A percentile compares a stretch with the other conserved stretches of the same genome.
Evolutionary conservation across 2,329 filamentous ascomycete species (phyloP).

Genomic region (Phialophora tarda): DNA sequence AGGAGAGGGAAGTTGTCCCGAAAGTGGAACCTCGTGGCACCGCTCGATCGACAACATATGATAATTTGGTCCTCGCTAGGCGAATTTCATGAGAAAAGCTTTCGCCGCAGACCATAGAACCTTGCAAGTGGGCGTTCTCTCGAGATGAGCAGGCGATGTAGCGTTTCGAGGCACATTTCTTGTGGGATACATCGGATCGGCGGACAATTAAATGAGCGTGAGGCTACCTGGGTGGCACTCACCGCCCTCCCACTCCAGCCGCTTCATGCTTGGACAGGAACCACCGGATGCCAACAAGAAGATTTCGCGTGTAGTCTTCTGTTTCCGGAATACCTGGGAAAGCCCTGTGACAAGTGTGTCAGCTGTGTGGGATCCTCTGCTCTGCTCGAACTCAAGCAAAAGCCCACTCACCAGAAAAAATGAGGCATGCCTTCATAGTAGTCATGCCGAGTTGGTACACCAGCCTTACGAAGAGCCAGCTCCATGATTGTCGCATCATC

Average conservation of each 20-base stretch:
- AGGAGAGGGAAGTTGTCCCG: too few relatives aligned
- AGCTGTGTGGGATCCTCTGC: background rate
- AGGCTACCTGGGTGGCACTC: too few relatives aligned
- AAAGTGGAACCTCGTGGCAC: background rate
- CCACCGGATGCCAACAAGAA: background rate
- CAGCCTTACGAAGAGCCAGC: constrained; percentile 2
- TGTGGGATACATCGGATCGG: too few relatives aligned
- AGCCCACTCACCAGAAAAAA: background rate
- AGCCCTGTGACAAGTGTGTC: background rate
- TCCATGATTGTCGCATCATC: constrained; percentile 12
- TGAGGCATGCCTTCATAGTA: constrained; percentile 9
- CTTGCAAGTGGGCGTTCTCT: too few relatives aligned
- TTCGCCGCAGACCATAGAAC: too few relatives aligned
- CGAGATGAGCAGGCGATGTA: too few relatives aligned
- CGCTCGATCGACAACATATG: background rate
- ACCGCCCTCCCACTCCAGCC: too few relatives aligned
- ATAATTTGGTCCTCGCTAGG: too few relatives aligned
- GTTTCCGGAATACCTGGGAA: background rate
- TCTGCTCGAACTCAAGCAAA: too few relatives aligned
- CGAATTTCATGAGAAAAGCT: too few relatives aligned
- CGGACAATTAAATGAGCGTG: too few relatives aligned
- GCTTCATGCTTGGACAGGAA: background rate
- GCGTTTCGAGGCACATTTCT: too few relatives aligned
- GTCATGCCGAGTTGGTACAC: constrained; percentile 6
- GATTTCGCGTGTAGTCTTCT: background rate